Evolutionary conservation across 1,284 basidiomycete genomes (phyloP), one percentile per base, ranked within the genome.

Genomic region (Pyrrhoderma lamaoense): DNA sequence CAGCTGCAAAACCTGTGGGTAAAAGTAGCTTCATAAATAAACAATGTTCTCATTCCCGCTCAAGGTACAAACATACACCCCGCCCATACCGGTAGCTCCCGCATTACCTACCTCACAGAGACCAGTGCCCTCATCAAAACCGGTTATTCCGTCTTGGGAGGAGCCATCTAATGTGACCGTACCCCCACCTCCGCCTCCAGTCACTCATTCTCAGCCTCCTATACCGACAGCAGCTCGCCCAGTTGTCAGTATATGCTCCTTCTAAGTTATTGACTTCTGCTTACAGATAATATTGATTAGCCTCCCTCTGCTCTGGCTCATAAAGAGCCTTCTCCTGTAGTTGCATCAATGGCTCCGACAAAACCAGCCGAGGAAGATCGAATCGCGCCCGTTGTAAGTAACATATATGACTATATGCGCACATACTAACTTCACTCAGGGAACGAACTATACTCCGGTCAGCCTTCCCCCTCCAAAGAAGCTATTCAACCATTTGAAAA

Each of bases 401-500:
- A 18, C 35, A 19, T 46, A 21, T 21, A 3, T 8, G 14, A 7
- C 16, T 39, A 38, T n/a, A 47, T 35, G 23, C 11, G 25, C n/a
- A 46, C 16, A 19, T 36, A 14, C 39, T 51, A 37, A 51, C 19
- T 13, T 36, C 7, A n/a, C 47, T 21, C 57, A 73, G 70, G 89
- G 90, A 43, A 92, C 91, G 0, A 79, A 85, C 2, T 96, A 93
- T 65, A 88, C 83, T 1, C 93, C 93, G 1, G 90, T 96, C 55
- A 80, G 80, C 51, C 75, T 96, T 4, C 77, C 82, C 34, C 73
- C 81, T n/a, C 93, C 93, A 0, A 89, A 82, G 67, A 95, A 85
- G 66, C 75, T 96, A 40, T 85, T 73, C 57, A 94, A 91, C 85
- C 90, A 2, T 94, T 93, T 60, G 80, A 78, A 16, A 75, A 74